Evolutionary conservation across 169 alveolate species (phyloP).

Genomic region (Besnoitia besnoiti): DNA sequence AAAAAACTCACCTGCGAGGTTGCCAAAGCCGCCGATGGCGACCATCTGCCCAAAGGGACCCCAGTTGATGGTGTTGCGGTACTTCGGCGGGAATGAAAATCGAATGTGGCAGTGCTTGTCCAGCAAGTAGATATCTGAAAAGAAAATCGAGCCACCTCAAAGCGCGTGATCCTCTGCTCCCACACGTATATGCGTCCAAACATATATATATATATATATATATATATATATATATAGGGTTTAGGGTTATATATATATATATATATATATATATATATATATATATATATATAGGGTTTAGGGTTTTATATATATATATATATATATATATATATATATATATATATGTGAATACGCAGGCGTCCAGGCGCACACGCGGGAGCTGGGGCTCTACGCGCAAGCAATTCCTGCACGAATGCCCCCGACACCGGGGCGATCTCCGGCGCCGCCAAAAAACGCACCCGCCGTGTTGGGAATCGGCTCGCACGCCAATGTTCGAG

Average conservation of each 20-base stretch:
- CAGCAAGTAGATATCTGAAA: constrained; percentile 52
- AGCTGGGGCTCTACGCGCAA: too few relatives aligned
- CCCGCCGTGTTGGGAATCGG: too few relatives aligned
- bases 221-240: not conserved
- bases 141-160: not conserved
- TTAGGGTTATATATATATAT: too few relatives aligned
- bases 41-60: constrained; percentile 76
- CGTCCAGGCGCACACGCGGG: too few relatives aligned
- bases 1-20: constrained; percentile 68
- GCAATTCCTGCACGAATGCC: too few relatives aligned
- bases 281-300: not conserved
- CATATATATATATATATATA: not conserved
- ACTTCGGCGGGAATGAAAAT: constrained; percentile 58
- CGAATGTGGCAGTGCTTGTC: constrained; percentile 61
- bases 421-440: too few relatives aligned
- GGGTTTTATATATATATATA: too few relatives aligned
- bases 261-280: too few relatives aligned
- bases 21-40: constrained; percentile 77
- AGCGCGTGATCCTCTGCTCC: not conserved
- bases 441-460: too few relatives aligned
- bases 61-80: constrained; percentile 74
- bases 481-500: too few relatives aligned
- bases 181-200: not conserved
- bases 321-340: too few relatives aligned
- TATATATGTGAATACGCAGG: too few relatives aligned